Evolutionary conservation across 106 monocot genomes (phyloP).

Genomic region (Gastrodia elata): DNA sequence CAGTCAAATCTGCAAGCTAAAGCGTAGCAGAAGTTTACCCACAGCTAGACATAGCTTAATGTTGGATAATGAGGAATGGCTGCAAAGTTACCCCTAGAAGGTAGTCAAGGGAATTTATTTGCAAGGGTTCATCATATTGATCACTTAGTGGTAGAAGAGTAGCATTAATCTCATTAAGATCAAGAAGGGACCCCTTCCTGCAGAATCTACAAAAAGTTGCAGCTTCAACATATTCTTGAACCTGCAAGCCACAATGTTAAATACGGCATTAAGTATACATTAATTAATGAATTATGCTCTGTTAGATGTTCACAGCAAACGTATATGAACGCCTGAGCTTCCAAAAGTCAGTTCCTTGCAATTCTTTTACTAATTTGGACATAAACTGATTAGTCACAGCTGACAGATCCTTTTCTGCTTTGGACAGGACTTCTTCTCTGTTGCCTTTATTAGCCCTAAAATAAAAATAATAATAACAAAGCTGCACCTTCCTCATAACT

Average conservation of each 20-base stretch:
- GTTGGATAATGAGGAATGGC: neutral
- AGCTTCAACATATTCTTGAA: constrained; percentile 98
- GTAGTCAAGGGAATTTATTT: constrained; percentile 80
- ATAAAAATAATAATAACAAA: constrained; percentile 12
- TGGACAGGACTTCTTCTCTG: constrained; percentile 76
- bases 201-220: constrained; percentile 73
- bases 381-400: constrained; percentile 67
- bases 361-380: constrained; percentile 78
- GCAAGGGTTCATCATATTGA: constrained; percentile 45
- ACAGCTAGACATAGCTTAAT: neutral
- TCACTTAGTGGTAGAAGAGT: constrained; percentile 36
- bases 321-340: constrained; percentile 95
- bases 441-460: constrained; percentile 68
- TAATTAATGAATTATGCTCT: constrained; percentile 1
- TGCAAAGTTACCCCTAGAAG: constrained; percentile 58
- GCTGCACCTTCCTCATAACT: neutral
- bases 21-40: neutral
- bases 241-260: constrained; percentile 27
- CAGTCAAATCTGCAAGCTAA: constrained; percentile 91
- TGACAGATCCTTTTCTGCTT: constrained; percentile 80
- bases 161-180: constrained; percentile 59
- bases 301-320: constrained; percentile 42
- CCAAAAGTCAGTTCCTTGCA: constrained; percentile 91
- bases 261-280: neutral
- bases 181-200: constrained; percentile 48